Evolutionary conservation across 768 basidiomycete genomes (phyloP).

Genomic region (Sporobolomyces pararoseus): DNA sequence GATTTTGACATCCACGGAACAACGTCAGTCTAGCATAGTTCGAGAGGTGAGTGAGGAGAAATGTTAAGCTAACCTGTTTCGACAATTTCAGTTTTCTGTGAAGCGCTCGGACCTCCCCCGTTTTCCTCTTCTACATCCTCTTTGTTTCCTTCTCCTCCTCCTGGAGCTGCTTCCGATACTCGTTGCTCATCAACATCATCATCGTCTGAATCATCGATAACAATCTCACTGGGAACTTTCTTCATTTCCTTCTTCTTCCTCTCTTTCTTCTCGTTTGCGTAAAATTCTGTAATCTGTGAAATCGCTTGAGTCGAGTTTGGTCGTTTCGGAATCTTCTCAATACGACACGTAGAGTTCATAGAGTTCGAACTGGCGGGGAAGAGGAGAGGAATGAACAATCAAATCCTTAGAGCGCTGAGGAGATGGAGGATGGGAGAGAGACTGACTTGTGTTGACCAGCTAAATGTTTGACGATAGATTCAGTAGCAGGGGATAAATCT

Average conservation of each 20-base stretch:
- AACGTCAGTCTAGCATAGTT: too few relatives aligned
- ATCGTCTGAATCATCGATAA: conserved; percentile 50
- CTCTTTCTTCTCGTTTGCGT: conserved; percentile 11
- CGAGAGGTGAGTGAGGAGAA: too few relatives aligned
- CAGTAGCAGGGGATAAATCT: conserved; percentile 64
- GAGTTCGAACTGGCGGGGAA: conserved; percentile 11
- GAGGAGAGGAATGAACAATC: too few relatives aligned
- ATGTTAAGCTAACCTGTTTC: conserved; percentile 48
- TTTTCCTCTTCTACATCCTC: background rate
- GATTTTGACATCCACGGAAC: too few relatives aligned
- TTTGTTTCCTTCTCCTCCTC: too few relatives aligned
- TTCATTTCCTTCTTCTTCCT: background rate
- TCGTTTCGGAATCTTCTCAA: conserved; percentile 33
- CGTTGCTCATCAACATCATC: too few relatives aligned
- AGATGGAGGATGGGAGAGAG: too few relatives aligned
- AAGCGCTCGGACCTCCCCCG: background rate
- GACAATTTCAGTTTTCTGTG: conserved; percentile 42
- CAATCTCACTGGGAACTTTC: conserved; percentile 36
- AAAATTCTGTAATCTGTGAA: conserved; percentile 17
- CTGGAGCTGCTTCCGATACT: too few relatives aligned
- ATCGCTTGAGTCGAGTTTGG: conserved; percentile 10
- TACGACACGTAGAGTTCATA: conserved; percentile 17
- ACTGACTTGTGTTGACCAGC: conserved; percentile 46
- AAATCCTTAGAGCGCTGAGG: too few relatives aligned
- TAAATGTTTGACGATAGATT: conserved; percentile 70